Conservation (phyloP, 1,284 basidiomycete genomes). For the Wolfiporia cocos region DNA sequence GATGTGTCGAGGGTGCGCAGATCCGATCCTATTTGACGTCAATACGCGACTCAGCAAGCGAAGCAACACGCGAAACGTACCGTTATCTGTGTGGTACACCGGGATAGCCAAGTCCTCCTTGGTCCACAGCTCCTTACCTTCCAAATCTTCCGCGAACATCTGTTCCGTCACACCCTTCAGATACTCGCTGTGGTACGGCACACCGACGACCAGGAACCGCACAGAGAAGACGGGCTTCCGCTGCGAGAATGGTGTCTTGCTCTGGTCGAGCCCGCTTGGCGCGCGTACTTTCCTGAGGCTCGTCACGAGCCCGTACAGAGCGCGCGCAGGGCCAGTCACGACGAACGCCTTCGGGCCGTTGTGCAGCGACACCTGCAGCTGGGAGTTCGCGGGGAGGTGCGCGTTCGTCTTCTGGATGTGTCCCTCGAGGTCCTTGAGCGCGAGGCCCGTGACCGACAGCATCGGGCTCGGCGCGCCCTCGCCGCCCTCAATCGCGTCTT, state of each 20-base stretch:
- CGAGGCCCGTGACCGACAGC: conserved; percentile 85
- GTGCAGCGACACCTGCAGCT: conserved; percentile 83
- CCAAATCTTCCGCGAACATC: conserved; percentile 70
- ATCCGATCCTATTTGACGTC: conserved; percentile 61
- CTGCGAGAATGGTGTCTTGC: conserved; percentile 91
- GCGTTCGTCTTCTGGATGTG: conserved; percentile 89
- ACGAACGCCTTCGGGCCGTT: conserved; percentile 92
- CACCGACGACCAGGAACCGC: conserved; percentile 91
- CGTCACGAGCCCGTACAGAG: conserved; percentile 92
- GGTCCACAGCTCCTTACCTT: conserved; percentile 79
- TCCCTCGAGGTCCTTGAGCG: conserved; percentile 71
- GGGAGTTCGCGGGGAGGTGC: conserved; percentile 74
- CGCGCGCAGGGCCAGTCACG: conserved; percentile 87
- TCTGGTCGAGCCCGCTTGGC: conserved; percentile 85
- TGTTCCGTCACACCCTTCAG: conserved; percentile 75
- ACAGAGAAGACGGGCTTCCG: conserved; percentile 92
- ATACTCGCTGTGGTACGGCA: conserved; percentile 93
- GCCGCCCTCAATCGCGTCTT: conserved; percentile 86
- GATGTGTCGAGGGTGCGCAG: conserved; percentile 62
- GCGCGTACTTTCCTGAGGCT: conserved; percentile 88
- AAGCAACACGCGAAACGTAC: conserved; percentile 42
- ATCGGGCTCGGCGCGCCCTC: conserved; percentile 94
- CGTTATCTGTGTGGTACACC: conserved; percentile 91
- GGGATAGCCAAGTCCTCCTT: conserved; percentile 72
- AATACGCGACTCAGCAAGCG: conserved; percentile 6